Evolutionary conservation across 208 protist genomes (phyloP).

Genomic region (Wallacemonas collosoma): DNA sequence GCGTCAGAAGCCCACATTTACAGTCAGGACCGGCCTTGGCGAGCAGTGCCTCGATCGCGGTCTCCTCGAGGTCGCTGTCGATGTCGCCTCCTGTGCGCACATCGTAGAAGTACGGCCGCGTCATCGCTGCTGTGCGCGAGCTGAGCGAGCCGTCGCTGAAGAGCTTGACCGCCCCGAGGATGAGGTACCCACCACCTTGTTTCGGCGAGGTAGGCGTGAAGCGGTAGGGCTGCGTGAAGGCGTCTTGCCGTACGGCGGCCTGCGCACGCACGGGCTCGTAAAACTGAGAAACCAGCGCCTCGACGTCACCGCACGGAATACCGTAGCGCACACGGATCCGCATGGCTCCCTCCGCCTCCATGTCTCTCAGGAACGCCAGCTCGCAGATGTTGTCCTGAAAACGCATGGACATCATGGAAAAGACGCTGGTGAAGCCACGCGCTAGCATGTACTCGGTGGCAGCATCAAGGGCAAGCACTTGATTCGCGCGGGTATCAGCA

Average conservation of each 20-base stretch:
- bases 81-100: slow-evolving; percentile 45
- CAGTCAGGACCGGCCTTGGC: slow-evolving; percentile 19
- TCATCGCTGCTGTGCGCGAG: slow-evolving; percentile 63
- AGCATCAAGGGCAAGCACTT: slow-evolving; percentile 22
- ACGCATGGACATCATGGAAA: slow-evolving; percentile 49
- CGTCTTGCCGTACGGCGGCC: slow-evolving; percentile 24
- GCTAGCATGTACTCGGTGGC: slow-evolving; percentile 35
- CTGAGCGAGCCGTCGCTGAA: slow-evolving; percentile 70
- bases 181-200: slow-evolving; percentile 38
- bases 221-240: slow-evolving; percentile 42
- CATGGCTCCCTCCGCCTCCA: slow-evolving; percentile 33
- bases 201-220: slow-evolving; percentile 37
- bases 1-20: slow-evolving; percentile 49
- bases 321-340: slow-evolving; percentile 48
- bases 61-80: slow-evolving; percentile 46
- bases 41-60: slow-evolving; percentile 27
- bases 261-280: slow-evolving; percentile 28
- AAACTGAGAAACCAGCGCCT: slow-evolving; percentile 31
- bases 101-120: slow-evolving; percentile 43
- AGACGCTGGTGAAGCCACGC: slow-evolving; percentile 54
- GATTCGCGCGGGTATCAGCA: slow-evolving; percentile 21
- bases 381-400: slow-evolving; percentile 44
- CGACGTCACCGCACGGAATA: slow-evolving; percentile 29
- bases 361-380: slow-evolving; percentile 34
- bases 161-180: slow-evolving; percentile 60